A percentile compares a stretch with the other conserved stretches of the same genome.
Evolutionary conservation across 2,329 filamentous ascomycete species (phyloP).

Genomic region (Fusarium clavum): DNA sequence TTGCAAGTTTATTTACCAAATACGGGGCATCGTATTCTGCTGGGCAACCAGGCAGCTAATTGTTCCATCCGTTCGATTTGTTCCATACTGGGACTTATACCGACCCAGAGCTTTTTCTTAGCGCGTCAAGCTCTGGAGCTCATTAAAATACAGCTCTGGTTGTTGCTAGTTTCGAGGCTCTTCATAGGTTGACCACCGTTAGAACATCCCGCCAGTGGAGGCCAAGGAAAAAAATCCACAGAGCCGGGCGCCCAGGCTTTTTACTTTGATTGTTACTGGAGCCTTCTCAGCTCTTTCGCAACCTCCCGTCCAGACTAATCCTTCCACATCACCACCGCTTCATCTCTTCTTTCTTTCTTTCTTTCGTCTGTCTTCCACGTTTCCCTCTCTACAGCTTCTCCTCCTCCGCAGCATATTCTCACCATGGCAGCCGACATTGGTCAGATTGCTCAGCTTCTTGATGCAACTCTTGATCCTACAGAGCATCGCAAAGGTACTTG

Average conservation of each 20-base stretch:
- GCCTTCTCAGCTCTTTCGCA: slow-evolving; percentile 31
- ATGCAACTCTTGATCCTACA: slow-evolving; percentile 88
- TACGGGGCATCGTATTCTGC: slow-evolving; percentile 4
- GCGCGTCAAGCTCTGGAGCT: slow-evolving; percentile 17
- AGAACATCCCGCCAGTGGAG: slow-evolving; percentile 22
- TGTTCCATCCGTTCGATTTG: not conserved
- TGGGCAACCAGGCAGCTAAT: slow-evolving; percentile 13
- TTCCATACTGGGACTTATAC: slow-evolving; percentile 5
- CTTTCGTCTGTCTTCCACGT: slow-evolving; percentile 28
- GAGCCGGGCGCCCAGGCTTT: slow-evolving; percentile 10
- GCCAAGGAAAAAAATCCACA: slow-evolving; percentile 27
- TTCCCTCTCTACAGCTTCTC: slow-evolving; percentile 16
- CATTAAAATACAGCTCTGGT: slow-evolving; percentile 15
- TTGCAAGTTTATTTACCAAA: not conserved
- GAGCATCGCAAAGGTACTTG: slow-evolving; percentile 87
- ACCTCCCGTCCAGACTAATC: slow-evolving; percentile 21
- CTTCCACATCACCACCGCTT: slow-evolving; percentile 40
- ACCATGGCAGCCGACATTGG: slow-evolving; percentile 69
- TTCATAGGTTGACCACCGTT: slow-evolving; percentile 12
- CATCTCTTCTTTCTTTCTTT: slow-evolving; percentile 30
- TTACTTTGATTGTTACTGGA: slow-evolving; percentile 30
- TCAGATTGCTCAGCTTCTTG: slow-evolving; percentile 82
- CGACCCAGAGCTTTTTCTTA: slow-evolving; percentile 12
- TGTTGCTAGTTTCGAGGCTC: slow-evolving; percentile 3
- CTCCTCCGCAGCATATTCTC: slow-evolving; percentile 34